Conservation (phyloP, 345 rosid species). For the Eucalyptus grandis region DNA sequence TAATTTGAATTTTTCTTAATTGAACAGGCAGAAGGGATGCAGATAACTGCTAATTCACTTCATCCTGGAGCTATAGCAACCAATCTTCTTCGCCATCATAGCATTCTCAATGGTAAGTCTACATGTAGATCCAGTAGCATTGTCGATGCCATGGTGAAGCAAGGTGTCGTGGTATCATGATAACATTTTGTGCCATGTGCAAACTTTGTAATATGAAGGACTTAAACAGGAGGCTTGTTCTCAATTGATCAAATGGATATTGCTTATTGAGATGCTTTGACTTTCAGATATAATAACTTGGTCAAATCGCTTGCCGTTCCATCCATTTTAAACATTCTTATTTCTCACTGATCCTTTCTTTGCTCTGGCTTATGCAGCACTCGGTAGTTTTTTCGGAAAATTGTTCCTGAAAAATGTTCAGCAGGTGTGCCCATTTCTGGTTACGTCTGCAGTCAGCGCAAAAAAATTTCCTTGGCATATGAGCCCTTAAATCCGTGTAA, state of each 20-base stretch:
- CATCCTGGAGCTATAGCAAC: slow-evolving; percentile 67
- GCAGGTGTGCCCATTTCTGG: slow-evolving; percentile 11
- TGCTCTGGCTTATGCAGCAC: slow-evolving; percentile 10
- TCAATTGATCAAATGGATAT: background rate
- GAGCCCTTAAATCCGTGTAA: background rate
- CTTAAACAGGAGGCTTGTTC: background rate
- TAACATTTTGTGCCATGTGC: background rate
- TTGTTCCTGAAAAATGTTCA: slow-evolving; percentile 25
- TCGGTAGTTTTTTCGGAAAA: slow-evolving; percentile 1
- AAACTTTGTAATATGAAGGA: background rate
- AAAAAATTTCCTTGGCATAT: background rate
- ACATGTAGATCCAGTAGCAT: background rate
- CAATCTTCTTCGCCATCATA: slow-evolving; percentile 27
- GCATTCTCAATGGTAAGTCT: slow-evolving; percentile 21
- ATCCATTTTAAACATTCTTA: background rate
- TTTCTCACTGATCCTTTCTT: background rate
- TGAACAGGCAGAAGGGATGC: slow-evolving; percentile 40
- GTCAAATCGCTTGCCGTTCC: background rate
- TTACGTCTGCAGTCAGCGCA: background rate
- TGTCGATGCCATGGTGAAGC: background rate
- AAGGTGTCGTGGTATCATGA: background rate
- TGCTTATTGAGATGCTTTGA: background rate
- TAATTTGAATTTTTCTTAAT: background rate
- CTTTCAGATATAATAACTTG: background rate
- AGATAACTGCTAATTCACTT: slow-evolving; percentile 53